Evolutionary conservation across 2,329 filamentous ascomycete species (phyloP), one percentile per base, ranked within the genome.

Genomic region (Diaporthe citrichinensis): DNA sequence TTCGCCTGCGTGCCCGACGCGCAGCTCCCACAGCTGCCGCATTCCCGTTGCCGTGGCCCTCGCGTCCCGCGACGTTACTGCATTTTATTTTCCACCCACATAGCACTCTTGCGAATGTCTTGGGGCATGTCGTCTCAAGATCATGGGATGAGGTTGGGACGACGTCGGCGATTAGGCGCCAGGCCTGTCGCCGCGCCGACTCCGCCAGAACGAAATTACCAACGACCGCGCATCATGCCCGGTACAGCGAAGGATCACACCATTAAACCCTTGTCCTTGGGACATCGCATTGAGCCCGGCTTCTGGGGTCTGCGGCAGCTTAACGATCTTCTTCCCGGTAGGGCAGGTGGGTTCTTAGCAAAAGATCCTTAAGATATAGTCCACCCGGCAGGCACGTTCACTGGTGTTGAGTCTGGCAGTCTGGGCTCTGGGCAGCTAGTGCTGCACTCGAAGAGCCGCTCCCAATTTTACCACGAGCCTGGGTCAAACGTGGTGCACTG

Each of bases 1-100:
- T 34, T 73, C 71, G 71, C 71, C 71, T 73, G 71, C 71, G 51
- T 73, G 58, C 71, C 49, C 58, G 55, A 57, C 71, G 59, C 58
- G 71, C 58, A 73, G 39, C 71, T 55, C 46, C 71, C 46, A 41
- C 59, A 17, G 31, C 71, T 44, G 58, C 59, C 23, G 71, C 71
- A 65, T 57, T 73, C 71, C 58, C 71, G 34, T 8, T 46, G 23
- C 51, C 25, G 58, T 25, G 14, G 28, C 41, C 17, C 9, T 65
- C 46, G 46, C 58, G 58, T 65, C 58, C 46, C 49, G 46, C 58
- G 44, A 53, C 71, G 41, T 20, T 17, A 36, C 49, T 41, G 12
- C 23, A 25, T 31, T 44, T 36, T 46, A 10, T 20, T 44, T 41
- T 25, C 36, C 49, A 31, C 41, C 58, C 49, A 36, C 20, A 36